These are phyloP conservation scores for Rhizoclosmatium globosum DNA, from an alignment of 192 early-diverging fungal species.

Conservation along the genomic window DNA sequence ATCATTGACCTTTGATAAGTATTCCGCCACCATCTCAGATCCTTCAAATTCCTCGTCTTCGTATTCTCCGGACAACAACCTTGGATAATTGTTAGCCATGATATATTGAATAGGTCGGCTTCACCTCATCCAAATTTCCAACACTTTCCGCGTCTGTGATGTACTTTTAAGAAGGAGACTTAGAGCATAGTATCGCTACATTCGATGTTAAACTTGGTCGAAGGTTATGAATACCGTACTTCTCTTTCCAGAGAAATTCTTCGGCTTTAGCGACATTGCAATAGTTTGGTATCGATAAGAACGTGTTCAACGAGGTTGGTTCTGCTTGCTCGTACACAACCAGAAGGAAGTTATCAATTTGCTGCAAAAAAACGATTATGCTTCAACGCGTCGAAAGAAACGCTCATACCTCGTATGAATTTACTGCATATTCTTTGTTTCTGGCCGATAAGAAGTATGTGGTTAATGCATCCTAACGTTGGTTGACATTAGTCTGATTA, in stretches of 20 bases:
- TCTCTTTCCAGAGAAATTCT: slow-evolving; percentile 54
- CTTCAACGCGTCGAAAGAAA: not conserved
- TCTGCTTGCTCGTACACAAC: slow-evolving; percentile 50
- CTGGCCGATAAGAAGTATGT: slow-evolving; percentile 10
- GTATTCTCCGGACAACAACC: slow-evolving; percentile 60
- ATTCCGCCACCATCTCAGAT: slow-evolving; percentile 29
- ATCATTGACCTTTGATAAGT: slow-evolving; percentile 27
- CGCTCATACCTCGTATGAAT: slow-evolving; percentile 9
- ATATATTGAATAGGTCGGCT: not conserved
- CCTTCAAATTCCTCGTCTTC: slow-evolving; percentile 60
- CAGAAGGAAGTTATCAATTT: slow-evolving; percentile 63
- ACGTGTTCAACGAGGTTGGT: slow-evolving; percentile 31
- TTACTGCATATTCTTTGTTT: slow-evolving; percentile 13
- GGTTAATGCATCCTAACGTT: slow-evolving; percentile 36
- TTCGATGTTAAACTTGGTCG: not conserved
- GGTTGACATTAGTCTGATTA: slow-evolving; percentile 41
- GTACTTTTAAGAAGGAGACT: slow-evolving; percentile 66
- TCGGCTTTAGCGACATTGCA: slow-evolving; percentile 56
- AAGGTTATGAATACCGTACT: slow-evolving; percentile 37
- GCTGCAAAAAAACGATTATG: slow-evolving; percentile 29
- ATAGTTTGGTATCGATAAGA: slow-evolving; percentile 53
- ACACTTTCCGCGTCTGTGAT: slow-evolving; percentile 50
- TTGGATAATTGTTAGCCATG: slow-evolving; percentile 21
- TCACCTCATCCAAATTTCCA: slow-evolving; percentile 76
- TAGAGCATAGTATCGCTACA: slow-evolving; percentile 67